Conservation (phyloP, 129 eudicot genomes). For the Helichrysum umbraculigerum region DNA sequence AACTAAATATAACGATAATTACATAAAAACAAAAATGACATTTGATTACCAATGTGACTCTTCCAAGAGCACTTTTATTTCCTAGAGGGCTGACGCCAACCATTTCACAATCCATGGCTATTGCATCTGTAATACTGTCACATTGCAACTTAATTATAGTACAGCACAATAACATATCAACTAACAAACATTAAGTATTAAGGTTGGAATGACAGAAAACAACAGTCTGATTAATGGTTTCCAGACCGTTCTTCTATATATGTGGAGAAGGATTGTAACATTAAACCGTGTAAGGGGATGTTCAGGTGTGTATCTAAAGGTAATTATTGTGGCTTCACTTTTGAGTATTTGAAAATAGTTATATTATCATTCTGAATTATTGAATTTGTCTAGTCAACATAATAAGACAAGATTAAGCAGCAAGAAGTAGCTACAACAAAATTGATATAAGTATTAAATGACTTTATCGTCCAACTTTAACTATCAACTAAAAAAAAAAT, state of each 20-base stretch:
- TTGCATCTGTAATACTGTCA: conserved; percentile 67
- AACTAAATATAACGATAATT: neutral
- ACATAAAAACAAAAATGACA: neutral
- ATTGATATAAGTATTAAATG: neutral
- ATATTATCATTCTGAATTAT: neutral
- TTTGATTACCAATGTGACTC: conserved; percentile 79
- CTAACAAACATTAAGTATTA: neutral
- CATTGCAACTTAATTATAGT: conserved; percentile 19
- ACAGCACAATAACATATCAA: neutral
- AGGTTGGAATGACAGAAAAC: neutral
- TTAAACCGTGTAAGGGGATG: conserved; percentile 3
- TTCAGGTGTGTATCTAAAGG: conserved; percentile 4
- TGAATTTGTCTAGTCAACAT: neutral
- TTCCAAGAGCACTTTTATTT: conserved; percentile 95
- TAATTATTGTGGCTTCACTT: neutral
- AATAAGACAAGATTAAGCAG: neutral
- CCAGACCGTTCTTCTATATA: neutral
- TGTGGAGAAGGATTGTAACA: neutral
- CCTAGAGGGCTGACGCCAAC: conserved; percentile 88
- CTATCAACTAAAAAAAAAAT: neutral
- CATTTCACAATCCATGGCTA: conserved; percentile 99
- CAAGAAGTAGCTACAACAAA: neutral
- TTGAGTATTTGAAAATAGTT: neutral
- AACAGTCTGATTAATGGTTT: neutral
- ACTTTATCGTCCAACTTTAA: conserved; percentile 3